phyloP scores from a whole-genome alignment of 2,329 filamentous ascomycete genomes.

The Cadophora luteo-olivacea region DNA sequence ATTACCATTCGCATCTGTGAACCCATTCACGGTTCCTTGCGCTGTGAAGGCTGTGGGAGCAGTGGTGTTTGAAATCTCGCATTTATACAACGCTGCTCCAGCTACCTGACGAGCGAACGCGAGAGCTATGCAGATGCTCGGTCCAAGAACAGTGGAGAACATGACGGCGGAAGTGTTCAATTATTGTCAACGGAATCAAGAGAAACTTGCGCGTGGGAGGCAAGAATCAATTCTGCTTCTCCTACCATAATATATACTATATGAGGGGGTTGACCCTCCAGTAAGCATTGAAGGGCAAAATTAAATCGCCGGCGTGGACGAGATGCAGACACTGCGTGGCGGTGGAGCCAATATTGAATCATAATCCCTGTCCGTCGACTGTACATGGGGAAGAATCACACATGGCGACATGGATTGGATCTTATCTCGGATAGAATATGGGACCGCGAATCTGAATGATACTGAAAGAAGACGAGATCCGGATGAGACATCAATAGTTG shows the following conservation, averaged over 20 bases:
- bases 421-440: neutral
- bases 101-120: slow-evolving; percentile 4
- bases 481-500: slow-evolving; percentile 1
- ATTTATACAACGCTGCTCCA: neutral
- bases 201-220: neutral
- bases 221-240: neutral
- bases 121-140: slow-evolving; percentile 6
- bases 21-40: slow-evolving; percentile 47
- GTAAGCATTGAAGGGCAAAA: neutral
- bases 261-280: neutral
- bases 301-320: neutral
- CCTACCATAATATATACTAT: slow-evolving; percentile 1
- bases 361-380: neutral
- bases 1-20: slow-evolving; percentile 45
- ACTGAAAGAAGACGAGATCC: neutral
- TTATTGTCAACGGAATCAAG: neutral
- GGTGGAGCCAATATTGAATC: slow-evolving; percentile 14
- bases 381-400: neutral
- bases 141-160: slow-evolving; percentile 4
- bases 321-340: neutral
- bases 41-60: slow-evolving; percentile 32
- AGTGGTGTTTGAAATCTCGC: neutral
- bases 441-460: neutral
- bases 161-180: neutral
- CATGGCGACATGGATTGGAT: neutral